Evolutionary conservation across 345 rosid genomes (phyloP), one percentile per base, ranked within the genome.

Genomic region (Lumnitzera littorea): DNA sequence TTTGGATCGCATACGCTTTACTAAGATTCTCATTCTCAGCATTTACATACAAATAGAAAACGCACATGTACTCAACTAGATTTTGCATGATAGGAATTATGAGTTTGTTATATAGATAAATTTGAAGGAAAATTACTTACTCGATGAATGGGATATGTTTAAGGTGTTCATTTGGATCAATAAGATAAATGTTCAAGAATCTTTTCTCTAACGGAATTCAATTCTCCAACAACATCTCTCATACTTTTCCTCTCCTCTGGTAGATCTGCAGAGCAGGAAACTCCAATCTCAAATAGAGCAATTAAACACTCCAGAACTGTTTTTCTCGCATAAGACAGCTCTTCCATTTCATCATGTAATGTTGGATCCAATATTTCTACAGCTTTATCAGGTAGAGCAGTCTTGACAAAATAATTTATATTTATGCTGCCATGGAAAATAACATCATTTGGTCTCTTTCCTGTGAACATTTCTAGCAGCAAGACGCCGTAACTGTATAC

Each of bases 401-500:
- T 13, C 31, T 56, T 64, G 2, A 50, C 68, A 56, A 2, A 49
- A 23, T 29, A 36, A n/a, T 48, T 60, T 11, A 64, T 24, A 53
- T 56, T 64, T 54, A 56, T 6, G 25, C 55, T 51, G 9, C 58
- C 56, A 13, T 51, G 29, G 49, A 65, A 65, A 16, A 20, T 29
- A 17, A 9, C 59, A 46, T 65, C 31, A 3, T 61, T 65, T 24
- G 70, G 70, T 60, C 65, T 53, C 27, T 52, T 67, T 31, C 64
- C 60, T 0, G 60, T 52, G 24, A 67, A 54, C 58, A 60, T 52
- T 46, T 67, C 70, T 52, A 67, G 29, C 31, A 62, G 23, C n/a
- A 62, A 55, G 49, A 62, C 31, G 29, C 65, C 65, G 17, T 16
- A 62, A 16, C 70, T 67, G 31, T 67, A 67, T 27, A 53, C 64